These are phyloP conservation scores for Pichia kluyveri DNA, from an alignment of 805 yeast genomes.

Conservation along the genomic window DNA sequence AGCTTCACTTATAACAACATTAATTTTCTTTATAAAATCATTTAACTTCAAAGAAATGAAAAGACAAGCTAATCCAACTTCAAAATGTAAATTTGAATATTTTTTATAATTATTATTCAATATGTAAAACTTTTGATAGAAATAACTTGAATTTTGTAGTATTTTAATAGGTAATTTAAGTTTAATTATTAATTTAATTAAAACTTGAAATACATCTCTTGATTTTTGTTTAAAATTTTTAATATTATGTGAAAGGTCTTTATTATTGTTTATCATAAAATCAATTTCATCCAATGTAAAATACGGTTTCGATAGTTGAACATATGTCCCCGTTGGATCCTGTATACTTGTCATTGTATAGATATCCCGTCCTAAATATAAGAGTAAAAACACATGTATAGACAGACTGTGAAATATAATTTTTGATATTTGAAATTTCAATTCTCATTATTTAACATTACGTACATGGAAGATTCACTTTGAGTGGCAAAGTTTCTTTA, in stretches of 20 bases:
- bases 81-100: conserved; percentile 35
- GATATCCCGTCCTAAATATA: too few relatives aligned
- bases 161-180: conserved; percentile 64
- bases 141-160: conserved; percentile 60
- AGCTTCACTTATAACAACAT: conserved; percentile 49
- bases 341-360: background rate
- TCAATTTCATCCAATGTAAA: conserved; percentile 22
- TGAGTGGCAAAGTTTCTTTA: background rate
- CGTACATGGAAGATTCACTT: background rate
- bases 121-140: conserved; percentile 62
- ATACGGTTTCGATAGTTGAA: conserved; percentile 29
- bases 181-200: conserved; percentile 41
- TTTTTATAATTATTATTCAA: conserved; percentile 49
- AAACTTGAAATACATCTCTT: conserved; percentile 39
- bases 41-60: conserved; percentile 70
- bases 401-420: background rate
- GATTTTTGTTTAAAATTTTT: conserved; percentile 17
- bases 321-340: conserved; percentile 4
- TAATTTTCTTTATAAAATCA: conserved; percentile 71
- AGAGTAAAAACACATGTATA: too few relatives aligned
- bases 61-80: conserved; percentile 61
- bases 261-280: conserved; percentile 13
- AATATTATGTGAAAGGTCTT: conserved; percentile 14
- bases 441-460: too few relatives aligned
- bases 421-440: too few relatives aligned